Conservation (phyloP, 169 alveolate species). For the Babesia ovis region DNA sequence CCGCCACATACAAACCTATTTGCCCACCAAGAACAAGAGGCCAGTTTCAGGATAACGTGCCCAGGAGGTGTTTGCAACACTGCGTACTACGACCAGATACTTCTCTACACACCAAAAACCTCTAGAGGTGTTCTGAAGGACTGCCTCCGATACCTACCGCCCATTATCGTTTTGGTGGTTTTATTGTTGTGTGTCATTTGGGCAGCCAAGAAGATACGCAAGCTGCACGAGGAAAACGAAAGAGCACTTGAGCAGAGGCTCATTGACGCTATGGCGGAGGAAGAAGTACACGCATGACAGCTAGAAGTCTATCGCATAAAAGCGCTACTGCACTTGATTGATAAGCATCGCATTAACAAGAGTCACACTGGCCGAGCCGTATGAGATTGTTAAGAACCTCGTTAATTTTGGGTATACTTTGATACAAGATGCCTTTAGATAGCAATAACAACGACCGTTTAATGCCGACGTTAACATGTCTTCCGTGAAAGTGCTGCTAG, state of each 20-base stretch:
- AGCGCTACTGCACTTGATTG: not conserved
- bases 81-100: constrained; percentile 6
- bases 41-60: not conserved
- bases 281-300: constrained; percentile 22
- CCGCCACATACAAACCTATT: constrained; percentile 18
- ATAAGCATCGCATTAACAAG: not conserved
- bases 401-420: constrained; percentile 60
- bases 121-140: not conserved
- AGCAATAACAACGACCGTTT: constrained; percentile 19
- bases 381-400: constrained; percentile 33
- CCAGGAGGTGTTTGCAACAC: constrained; percentile 18
- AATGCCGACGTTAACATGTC: no score
- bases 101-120: constrained; percentile 22
- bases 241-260: constrained; percentile 35
- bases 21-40: not conserved
- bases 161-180: not conserved
- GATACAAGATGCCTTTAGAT: constrained; percentile 41
- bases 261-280: constrained; percentile 18
- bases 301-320: not conserved
- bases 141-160: not conserved
- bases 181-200: constrained; percentile 3
- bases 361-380: not conserved
- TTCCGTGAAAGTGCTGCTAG: no score
- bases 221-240: constrained; percentile 9
- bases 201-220: not conserved